These are phyloP conservation scores for Zygoascus biomembranicola DNA, from an alignment of 805 yeast genomes.

Conservation along the genomic window DNA sequence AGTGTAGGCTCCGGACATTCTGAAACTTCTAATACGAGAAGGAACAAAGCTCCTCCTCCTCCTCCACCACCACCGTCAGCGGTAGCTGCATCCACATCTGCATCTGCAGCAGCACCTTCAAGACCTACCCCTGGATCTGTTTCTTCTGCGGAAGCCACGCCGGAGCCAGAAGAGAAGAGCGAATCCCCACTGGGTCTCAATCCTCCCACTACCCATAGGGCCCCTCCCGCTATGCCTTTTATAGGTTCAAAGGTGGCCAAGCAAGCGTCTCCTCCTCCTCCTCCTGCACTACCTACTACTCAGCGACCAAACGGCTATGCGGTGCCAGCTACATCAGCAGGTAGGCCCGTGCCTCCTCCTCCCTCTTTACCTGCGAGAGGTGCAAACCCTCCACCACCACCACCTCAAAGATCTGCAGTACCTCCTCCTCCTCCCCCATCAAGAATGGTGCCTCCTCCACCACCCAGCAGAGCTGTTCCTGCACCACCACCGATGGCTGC, in stretches of 20 bases:
- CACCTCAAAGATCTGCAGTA: conserved; percentile 12
- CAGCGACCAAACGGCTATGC: conserved; percentile 2
- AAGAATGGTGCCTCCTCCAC: conserved; percentile 13
- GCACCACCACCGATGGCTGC: conserved; percentile 13
- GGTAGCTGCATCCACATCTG: conserved; percentile 7
- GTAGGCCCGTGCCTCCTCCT: conserved; percentile 13
- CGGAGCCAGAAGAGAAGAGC: conserved; percentile 2
- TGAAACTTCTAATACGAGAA: conserved; percentile 2
- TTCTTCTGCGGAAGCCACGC: conserved; percentile 13
- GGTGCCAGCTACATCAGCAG: conserved; percentile 18
- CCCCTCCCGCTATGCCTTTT: conserved; percentile 25
- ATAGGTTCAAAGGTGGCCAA: conserved; percentile 16
- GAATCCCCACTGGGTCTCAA: not conserved
- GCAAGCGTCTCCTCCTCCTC: conserved; percentile 2
- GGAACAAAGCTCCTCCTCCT: conserved; percentile 28
- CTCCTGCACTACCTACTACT: conserved; percentile 10
- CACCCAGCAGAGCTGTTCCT: conserved; percentile 7
- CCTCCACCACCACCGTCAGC: conserved; percentile 33
- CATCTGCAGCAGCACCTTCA: conserved; percentile 21
- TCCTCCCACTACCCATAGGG: conserved; percentile 13
- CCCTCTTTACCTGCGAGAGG: conserved; percentile 15
- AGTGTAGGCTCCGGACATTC: conserved; percentile 2
- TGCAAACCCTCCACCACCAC: conserved; percentile 21
- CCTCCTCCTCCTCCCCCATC: conserved; percentile 18
- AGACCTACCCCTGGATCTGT: conserved; percentile 16